A percentile compares a stretch with the other conserved stretches of the same genome.
Conservation (phyloP, 352 stramenopile species). For the Phytophthora ohioensis region DNA sequence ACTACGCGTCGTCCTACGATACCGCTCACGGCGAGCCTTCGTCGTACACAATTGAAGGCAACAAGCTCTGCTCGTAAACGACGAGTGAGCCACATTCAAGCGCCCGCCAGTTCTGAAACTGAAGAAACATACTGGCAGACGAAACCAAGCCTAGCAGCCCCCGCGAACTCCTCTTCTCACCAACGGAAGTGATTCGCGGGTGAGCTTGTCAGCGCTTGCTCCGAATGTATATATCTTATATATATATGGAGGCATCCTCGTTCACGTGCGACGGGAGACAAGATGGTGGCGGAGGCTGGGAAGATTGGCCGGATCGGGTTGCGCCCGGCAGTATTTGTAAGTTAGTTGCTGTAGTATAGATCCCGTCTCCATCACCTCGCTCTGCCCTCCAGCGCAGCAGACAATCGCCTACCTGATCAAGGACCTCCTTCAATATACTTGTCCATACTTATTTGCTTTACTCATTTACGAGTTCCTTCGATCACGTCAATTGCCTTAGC, state of each 20-base stretch:
- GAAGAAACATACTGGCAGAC: conserved; percentile 24
- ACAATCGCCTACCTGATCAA: conserved; percentile 9
- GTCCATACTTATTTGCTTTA: conserved; percentile 32
- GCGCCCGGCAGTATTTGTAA: conserved; percentile 41
- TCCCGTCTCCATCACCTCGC: conserved; percentile 4
- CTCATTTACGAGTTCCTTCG: not conserved
- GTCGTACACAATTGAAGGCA: conserved; percentile 77
- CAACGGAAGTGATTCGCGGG: conserved; percentile 45
- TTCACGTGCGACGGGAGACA: conserved; percentile 11
- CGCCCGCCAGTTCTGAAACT: conserved; percentile 13
- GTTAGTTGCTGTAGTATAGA: conserved; percentile 56
- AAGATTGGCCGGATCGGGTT: conserved; percentile 31
- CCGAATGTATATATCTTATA: conserved; percentile 53
- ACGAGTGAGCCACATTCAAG: conserved; percentile 29
- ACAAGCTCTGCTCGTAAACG: conserved; percentile 77
- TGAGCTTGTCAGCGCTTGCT: conserved; percentile 28
- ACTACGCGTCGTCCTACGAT: conserved; percentile 49
- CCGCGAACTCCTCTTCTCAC: conserved; percentile 27
- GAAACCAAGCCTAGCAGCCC: conserved; percentile 28
- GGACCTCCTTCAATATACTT: conserved; percentile 31
- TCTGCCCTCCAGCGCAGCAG: not conserved
- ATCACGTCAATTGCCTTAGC: conserved; percentile 39
- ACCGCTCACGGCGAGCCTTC: conserved; percentile 44
- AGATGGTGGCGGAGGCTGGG: conserved; percentile 18
- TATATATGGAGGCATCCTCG: conserved; percentile 40